These are phyloP conservation scores for Zygoascus biomembranicola DNA, from an alignment of 805 yeast species.

Conservation along the genomic window DNA sequence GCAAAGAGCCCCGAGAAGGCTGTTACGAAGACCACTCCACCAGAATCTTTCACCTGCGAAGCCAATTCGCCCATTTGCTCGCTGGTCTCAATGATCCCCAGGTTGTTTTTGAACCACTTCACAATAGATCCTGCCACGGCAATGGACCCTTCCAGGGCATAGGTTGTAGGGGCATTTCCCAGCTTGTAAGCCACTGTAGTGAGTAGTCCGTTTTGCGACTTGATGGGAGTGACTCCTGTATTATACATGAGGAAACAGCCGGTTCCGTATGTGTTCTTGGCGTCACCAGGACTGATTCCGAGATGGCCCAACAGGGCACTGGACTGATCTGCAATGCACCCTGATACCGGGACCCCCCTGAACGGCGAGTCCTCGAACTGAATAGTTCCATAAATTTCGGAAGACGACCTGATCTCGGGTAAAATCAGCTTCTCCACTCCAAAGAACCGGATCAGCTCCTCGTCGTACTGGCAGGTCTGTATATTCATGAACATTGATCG, in stretches of 20 bases:
- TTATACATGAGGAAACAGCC: slow-evolving; percentile 88
- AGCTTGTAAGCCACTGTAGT: slow-evolving; percentile 91
- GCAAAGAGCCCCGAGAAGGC: slow-evolving; percentile 92
- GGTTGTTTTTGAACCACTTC: slow-evolving; percentile 89
- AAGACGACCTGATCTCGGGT: slow-evolving; percentile 73
- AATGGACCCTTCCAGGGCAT: slow-evolving; percentile 90
- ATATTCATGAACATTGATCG: slow-evolving; percentile 87
- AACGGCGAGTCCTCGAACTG: slow-evolving; percentile 32
- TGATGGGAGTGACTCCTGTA: slow-evolving; percentile 66
- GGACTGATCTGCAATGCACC: slow-evolving; percentile 91
- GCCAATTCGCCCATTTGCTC: slow-evolving; percentile 90
- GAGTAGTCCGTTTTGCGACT: slow-evolving; percentile 71
- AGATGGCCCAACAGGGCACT: slow-evolving; percentile 90
- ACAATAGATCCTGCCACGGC: slow-evolving; percentile 94
- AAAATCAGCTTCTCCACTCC: slow-evolving; percentile 62
- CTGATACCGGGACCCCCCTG: slow-evolving; percentile 64
- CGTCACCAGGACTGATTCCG: slow-evolving; percentile 75
- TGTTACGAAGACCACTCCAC: slow-evolving; percentile 91
- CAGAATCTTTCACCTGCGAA: slow-evolving; percentile 67
- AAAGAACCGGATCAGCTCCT: slow-evolving; percentile 68
- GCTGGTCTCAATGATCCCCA: slow-evolving; percentile 70
- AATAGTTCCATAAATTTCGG: slow-evolving; percentile 71
- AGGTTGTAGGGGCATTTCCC: slow-evolving; percentile 62
- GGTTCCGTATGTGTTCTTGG: slow-evolving; percentile 94
- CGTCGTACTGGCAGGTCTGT: slow-evolving; percentile 66